A percentile compares a stretch with the other conserved stretches of the same genome.
These are phyloP conservation scores for Vishniacozyma victoriae DNA, from an alignment of 768 basidiomycete genomes.

Conservation along the genomic window DNA sequence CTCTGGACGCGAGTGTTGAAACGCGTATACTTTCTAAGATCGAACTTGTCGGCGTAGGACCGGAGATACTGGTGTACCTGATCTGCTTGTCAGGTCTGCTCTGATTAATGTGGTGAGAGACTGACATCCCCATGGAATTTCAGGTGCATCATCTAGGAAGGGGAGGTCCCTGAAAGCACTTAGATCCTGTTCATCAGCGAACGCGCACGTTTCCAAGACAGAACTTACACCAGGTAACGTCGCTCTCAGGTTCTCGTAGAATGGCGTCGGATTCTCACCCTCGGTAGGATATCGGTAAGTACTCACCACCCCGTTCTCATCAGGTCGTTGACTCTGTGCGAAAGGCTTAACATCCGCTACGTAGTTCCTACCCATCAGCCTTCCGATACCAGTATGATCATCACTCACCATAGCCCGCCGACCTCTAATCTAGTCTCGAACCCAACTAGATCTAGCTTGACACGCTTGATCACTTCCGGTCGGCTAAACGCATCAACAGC, in stretches of 20 bases:
- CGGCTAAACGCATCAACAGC: constrained; percentile 27
- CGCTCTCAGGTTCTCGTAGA: constrained; percentile 40
- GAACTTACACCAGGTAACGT: constrained; percentile 40
- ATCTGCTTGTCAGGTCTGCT: neutral
- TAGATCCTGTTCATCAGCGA: constrained; percentile 22
- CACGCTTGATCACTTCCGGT: constrained; percentile 3
- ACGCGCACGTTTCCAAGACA: neutral
- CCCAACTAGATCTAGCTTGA: constrained; percentile 25
- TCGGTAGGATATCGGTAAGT: constrained; percentile 22
- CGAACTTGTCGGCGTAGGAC: constrained; percentile 60
- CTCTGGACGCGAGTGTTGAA: constrained; percentile 57
- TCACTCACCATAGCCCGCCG: constrained; percentile 41
- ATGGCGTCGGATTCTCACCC: constrained; percentile 32
- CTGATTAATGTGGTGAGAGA: constrained; percentile 1
- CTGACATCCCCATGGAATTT: constrained; percentile 35
- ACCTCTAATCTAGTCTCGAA: constrained; percentile 34
- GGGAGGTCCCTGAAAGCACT: constrained; percentile 36
- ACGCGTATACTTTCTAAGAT: constrained; percentile 58
- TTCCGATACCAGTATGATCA: neutral
- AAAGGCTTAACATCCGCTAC: too few relatives aligned
- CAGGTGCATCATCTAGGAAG: constrained; percentile 17
- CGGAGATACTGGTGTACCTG: constrained; percentile 64
- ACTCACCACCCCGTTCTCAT: neutral
- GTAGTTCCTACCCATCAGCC: constrained; percentile 2
- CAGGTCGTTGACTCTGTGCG: neutral